Evolutionary conservation across 306 rosid species (phyloP), one percentile per base, ranked within the genome.

Genomic region (Pyrus pyrifolia): DNA sequence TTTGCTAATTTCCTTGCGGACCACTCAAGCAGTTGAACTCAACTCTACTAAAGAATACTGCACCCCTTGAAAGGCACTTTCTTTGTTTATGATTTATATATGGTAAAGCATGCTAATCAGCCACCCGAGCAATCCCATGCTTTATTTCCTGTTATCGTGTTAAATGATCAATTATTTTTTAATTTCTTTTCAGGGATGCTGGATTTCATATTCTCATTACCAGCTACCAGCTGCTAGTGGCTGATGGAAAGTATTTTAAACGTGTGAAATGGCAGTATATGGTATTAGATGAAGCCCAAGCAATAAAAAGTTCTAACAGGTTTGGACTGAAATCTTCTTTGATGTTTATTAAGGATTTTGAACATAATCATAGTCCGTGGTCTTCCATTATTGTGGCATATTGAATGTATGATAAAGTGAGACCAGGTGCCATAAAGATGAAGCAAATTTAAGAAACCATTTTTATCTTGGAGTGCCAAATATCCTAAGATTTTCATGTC

Each of bases 261-360:
- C 97, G 98, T 25, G 97, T 96, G 80, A 96, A 92, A 86, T 96
- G 99, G 99, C 99, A 96, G 75, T 96, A 96, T 83, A 96, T 96
- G 99, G 98, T 96, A 75, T 87, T 96, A 83, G 99, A 96, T 86
- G 99, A 96, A 86, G 99, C 99, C 62, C 98, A 96, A 82, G 99
- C 99, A 74, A 96, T 96, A 71, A 96, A 96, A 85, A 92, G 97
- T 86, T 61, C 99, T 10, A 85, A 76, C 86, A 96, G 99, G 99
- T 96, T 79, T 30, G 80, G 60, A 64, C 80, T 64, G 53, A 61
- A 70, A 82, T 59, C 61, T 52, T 81, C 33, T 57, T 70, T 27
- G 11, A 44, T 33, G 40, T 76, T 62, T 18, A 46, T 53, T 12
- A 5, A 51, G 25, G 53, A 0, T 49, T 29, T 77, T 51, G 42